Evolutionary conservation across 2,329 filamentous ascomycete species (phyloP).

Genomic region (Acrocalymma vagum): DNA sequence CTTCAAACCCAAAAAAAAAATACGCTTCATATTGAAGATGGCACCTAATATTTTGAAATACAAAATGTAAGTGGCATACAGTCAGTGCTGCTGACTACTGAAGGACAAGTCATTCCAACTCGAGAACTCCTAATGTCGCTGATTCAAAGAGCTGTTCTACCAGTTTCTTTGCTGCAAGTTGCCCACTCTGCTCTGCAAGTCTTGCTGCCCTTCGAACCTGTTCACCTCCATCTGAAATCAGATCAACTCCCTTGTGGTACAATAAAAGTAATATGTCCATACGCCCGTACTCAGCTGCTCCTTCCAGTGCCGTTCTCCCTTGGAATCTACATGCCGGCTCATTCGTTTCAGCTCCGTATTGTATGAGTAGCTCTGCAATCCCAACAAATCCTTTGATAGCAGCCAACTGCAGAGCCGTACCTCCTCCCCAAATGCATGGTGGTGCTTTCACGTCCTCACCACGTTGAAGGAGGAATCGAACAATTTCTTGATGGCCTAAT

Average conservation of each 20-base stretch:
- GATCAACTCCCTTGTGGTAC: conserved; percentile 14
- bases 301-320: conserved; percentile 19
- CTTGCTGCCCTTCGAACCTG: conserved; percentile 11
- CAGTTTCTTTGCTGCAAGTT: conserved; percentile 12
- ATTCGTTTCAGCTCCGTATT: conserved; percentile 8
- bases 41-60: too few relatives aligned
- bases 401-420: conserved; percentile 20
- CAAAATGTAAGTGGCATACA: too few relatives aligned
- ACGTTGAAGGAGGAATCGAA: conserved; percentile 8
- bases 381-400: conserved; percentile 12
- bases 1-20: too few relatives aligned
- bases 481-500: conserved; percentile 10
- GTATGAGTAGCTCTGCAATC: conserved; percentile 11
- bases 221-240: conserved; percentile 13
- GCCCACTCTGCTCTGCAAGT: conserved; percentile 18
- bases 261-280: conserved; percentile 20
- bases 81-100: too few relatives aligned
- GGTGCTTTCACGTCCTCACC: conserved; percentile 8
- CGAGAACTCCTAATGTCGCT: too few relatives aligned
- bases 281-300: conserved; percentile 18
- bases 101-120: too few relatives aligned
- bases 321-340: conserved; percentile 1
- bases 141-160: too few relatives aligned
- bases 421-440: conserved; percentile 11
- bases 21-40: too few relatives aligned